These are phyloP conservation scores for Anthoceros angustus DNA, from an alignment of 225 moss, liverwort and hornwort genomes.

Conservation along the genomic window DNA sequence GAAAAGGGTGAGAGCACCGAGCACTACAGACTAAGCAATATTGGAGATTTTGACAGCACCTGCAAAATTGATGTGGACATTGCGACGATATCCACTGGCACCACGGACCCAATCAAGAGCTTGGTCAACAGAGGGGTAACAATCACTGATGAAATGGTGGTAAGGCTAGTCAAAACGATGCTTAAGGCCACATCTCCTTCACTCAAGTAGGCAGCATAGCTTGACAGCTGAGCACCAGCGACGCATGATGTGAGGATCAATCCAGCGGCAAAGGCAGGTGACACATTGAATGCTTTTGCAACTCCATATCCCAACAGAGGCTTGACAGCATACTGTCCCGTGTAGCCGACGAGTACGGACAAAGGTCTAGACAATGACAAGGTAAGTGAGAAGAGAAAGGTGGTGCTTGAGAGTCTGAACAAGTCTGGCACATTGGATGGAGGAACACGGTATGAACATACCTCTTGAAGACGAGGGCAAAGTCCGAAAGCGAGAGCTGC, in stretches of 20 bases:
- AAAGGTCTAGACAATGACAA: slow-evolving; percentile 42
- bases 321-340: slow-evolving; percentile 66
- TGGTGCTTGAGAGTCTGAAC: neutral
- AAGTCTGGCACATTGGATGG: slow-evolving; percentile 9
- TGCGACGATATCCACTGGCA: slow-evolving; percentile 74
- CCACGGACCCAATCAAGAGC: slow-evolving; percentile 69
- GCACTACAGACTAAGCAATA: neutral
- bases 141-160: slow-evolving; percentile 70
- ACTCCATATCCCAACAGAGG: slow-evolving; percentile 60
- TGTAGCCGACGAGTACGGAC: slow-evolving; percentile 66
- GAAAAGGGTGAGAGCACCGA: neutral
- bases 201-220: slow-evolving; percentile 83
- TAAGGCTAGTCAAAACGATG: slow-evolving; percentile 86
- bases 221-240: slow-evolving; percentile 93
- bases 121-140: slow-evolving; percentile 74
- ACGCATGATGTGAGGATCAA: slow-evolving; percentile 90
- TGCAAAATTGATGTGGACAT: slow-evolving; percentile 91
- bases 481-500: slow-evolving; percentile 79
- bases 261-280: slow-evolving; percentile 67
- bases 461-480: slow-evolving; percentile 64
- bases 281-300: slow-evolving; percentile 55
- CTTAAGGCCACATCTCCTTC: slow-evolving; percentile 92
- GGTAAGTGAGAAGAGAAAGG: neutral
- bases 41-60: slow-evolving; percentile 17
- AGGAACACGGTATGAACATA: slow-evolving; percentile 9